Conservation (phyloP, 345 rosid species). For the Linum usitatissimum region DNA sequence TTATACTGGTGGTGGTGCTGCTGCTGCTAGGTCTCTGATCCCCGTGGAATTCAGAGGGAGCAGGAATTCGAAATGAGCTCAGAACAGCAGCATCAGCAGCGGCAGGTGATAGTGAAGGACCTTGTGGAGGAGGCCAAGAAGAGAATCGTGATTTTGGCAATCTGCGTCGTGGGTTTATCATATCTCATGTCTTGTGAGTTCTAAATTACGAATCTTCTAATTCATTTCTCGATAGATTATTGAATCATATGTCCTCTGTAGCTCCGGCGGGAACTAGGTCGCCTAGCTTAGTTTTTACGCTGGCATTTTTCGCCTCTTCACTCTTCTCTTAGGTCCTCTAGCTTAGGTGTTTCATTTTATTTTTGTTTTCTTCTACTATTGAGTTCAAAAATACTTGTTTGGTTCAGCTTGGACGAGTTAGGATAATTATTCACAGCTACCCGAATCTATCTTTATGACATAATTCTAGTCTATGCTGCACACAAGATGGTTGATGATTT, state of each 20-base stretch:
- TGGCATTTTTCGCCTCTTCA: neutral
- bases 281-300: neutral
- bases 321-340: neutral
- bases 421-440: neutral
- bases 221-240: neutral
- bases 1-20: neutral
- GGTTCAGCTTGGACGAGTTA: neutral
- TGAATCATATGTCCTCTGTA: neutral
- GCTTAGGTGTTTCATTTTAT: too few relatives aligned
- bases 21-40: neutral
- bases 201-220: neutral
- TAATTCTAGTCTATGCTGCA: neutral
- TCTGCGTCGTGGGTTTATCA: conserved; percentile 87
- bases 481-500: neutral
- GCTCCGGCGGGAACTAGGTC: neutral
- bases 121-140: conserved; percentile 94
- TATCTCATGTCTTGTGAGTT: conserved; percentile 83
- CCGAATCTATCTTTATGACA: neutral
- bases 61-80: neutral
- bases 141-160: conserved; percentile 66
- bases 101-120: conserved; percentile 57
- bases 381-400: neutral
- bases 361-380: too few relatives aligned
- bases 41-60: neutral
- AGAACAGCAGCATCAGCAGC: conserved; percentile 13